phyloP scores from a whole-genome alignment of 2,329 filamentous ascomycete genomes.

The Ploettnerulaceae sp. region DNA sequence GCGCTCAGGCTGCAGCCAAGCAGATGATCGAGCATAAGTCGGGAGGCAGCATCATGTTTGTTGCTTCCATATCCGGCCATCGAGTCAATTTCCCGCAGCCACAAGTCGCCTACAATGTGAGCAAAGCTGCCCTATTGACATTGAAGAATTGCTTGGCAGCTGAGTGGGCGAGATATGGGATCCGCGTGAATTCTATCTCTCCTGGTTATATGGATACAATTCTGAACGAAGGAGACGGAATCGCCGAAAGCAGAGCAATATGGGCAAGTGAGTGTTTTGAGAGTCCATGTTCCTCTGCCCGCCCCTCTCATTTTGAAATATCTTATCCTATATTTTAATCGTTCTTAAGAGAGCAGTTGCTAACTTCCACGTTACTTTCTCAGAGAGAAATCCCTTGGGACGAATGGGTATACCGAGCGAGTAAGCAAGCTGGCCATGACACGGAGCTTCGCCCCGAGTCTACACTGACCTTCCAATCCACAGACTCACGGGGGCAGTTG shows the following conservation, averaged over 20 bases:
- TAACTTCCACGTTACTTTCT: too few species aligned
- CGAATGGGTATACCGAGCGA: conserved; percentile 62
- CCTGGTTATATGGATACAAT: conserved; percentile 65
- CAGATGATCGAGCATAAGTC: conserved; percentile 45
- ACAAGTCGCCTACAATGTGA: conserved; percentile 67
- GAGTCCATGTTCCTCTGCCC: too few species aligned
- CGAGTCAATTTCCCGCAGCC: conserved; percentile 68
- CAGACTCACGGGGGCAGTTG: conserved; percentile 51
- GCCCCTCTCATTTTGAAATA: too few species aligned
- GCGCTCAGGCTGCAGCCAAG: conserved; percentile 56
- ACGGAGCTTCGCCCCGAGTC: background rate
- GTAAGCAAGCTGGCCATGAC: conserved; percentile 6
- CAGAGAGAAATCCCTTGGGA: conserved; percentile 60
- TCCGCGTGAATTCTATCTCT: conserved; percentile 64
- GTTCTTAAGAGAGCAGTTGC: too few species aligned
- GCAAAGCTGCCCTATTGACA: conserved; percentile 61
- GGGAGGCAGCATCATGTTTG: conserved; percentile 60
- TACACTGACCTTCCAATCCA: background rate
- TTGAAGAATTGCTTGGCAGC: conserved; percentile 62
- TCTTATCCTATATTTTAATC: too few species aligned
- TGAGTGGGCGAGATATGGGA: conserved; percentile 68
- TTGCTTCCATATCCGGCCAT: conserved; percentile 64
- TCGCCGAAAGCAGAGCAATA: conserved; percentile 47
- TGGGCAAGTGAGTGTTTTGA: conserved; percentile 56
- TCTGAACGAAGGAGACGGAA: conserved; percentile 59